phyloP scores from a whole-genome alignment of 208 protist species.

The Porcisia hertigi region DNA sequence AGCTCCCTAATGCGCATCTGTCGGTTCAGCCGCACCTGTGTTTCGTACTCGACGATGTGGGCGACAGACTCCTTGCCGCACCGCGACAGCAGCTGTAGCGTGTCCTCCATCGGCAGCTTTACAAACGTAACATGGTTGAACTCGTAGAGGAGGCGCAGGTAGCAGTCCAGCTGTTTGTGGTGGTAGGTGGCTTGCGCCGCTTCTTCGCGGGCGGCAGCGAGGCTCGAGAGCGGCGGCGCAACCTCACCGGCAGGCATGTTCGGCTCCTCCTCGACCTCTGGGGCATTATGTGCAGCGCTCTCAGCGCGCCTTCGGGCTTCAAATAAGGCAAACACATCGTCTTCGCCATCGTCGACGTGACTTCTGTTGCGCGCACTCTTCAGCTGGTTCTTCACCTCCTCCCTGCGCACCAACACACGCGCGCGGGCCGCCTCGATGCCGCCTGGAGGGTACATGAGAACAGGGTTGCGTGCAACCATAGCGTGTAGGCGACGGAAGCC shows the following conservation, averaged over 20 bases:
- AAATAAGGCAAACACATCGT: constrained; percentile 37
- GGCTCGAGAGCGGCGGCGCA: neutral
- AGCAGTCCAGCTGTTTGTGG: constrained; percentile 75
- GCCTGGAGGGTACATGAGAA: constrained; percentile 85
- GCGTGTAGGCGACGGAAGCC: constrained; percentile 77
- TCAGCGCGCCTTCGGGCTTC: constrained; percentile 27
- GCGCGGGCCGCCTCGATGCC: constrained; percentile 54
- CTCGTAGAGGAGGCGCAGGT: constrained; percentile 82
- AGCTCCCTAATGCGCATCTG: constrained; percentile 53
- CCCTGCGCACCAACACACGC: constrained; percentile 15
- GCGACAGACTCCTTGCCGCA: constrained; percentile 76
- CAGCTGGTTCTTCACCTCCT: constrained; percentile 14
- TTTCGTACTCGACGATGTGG: constrained; percentile 79
- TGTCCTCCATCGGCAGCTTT: constrained; percentile 83
- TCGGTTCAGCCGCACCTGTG: constrained; percentile 52
- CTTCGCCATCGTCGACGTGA: neutral
- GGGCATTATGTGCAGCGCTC: neutral
- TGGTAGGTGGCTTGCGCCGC: constrained; percentile 55
- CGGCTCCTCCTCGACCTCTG: neutral
- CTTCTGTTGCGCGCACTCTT: neutral
- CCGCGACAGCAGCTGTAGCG: constrained; percentile 69
- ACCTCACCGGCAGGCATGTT: neutral
- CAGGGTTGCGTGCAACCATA: constrained; percentile 69
- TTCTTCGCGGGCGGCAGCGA: constrained; percentile 7
- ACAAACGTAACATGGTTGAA: constrained; percentile 88